Conservation (phyloP, 139 green algal species). For the Zygnema cylindricum region DNA sequence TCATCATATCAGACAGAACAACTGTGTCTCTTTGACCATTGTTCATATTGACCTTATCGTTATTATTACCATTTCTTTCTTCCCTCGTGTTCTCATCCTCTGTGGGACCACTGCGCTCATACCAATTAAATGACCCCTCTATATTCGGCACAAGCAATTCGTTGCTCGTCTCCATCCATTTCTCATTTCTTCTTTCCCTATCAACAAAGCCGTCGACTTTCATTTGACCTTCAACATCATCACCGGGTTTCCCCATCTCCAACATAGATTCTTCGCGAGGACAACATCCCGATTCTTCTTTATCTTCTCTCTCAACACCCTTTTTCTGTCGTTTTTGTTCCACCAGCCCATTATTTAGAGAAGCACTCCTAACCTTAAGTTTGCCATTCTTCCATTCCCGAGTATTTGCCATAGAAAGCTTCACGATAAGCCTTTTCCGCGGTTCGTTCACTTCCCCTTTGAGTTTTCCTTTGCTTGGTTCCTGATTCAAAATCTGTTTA, state of each 20-base stretch:
- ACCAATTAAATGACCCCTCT: neutral
- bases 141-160: neutral
- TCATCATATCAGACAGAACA: no score
- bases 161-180: neutral
- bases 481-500: no score
- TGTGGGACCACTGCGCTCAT: no score
- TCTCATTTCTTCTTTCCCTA: neutral
- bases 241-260: no score
- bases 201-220: neutral
- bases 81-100: no score
- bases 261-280: no score
- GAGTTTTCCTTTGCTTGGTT: neutral
- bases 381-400: neutral
- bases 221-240: no score
- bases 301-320: neutral
- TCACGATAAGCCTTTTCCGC: neutral
- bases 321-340: neutral
- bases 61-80: no score
- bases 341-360: neutral
- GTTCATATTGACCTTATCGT: no score
- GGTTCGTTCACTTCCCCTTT: neutral
- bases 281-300: neutral
- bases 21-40: no score
- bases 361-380: neutral
- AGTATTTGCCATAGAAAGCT: neutral